These are phyloP conservation scores for Ustilago hordei DNA, from an alignment of 1,284 basidiomycete genomes.

Conservation along the genomic window DNA sequence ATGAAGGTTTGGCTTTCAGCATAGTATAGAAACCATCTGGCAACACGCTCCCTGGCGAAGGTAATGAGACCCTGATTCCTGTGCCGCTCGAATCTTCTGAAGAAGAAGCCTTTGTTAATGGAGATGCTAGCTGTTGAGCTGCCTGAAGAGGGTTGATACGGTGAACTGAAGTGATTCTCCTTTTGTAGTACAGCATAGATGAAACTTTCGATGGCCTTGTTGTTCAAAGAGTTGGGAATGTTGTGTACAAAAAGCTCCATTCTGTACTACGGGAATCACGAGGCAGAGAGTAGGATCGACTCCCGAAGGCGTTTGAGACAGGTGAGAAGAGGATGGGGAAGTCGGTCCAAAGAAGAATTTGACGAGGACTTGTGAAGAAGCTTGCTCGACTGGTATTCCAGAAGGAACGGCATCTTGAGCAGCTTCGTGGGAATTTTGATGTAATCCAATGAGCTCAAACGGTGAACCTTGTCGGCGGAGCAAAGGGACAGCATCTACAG, in stretches of 20 bases:
- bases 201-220: conserved; percentile 21
- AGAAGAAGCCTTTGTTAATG: conserved; percentile 35
- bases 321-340: too few relatives aligned
- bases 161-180: conserved; percentile 7
- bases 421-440: too few relatives aligned
- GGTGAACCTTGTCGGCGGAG: too few relatives aligned
- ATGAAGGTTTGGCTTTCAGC: conserved; percentile 18
- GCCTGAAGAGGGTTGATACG: not conserved
- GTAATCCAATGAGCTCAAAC: too few relatives aligned
- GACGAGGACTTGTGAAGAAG: too few relatives aligned
- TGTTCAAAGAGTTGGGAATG: conserved; percentile 10
- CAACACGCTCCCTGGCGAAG: conserved; percentile 15
- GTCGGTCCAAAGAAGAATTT: too few relatives aligned
- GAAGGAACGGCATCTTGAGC: too few relatives aligned
- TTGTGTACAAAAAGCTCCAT: conserved; percentile 28
- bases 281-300: not conserved
- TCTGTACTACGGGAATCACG: not conserved
- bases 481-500: too few relatives aligned
- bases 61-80: conserved; percentile 26
- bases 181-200: conserved; percentile 18
- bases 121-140: not conserved
- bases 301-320: too few relatives aligned
- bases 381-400: too few relatives aligned
- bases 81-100: not conserved
- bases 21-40: conserved; percentile 20